phyloP scores from a whole-genome alignment of 257 asterid genomes.

The Lithospermum erythrorhizon region DNA sequence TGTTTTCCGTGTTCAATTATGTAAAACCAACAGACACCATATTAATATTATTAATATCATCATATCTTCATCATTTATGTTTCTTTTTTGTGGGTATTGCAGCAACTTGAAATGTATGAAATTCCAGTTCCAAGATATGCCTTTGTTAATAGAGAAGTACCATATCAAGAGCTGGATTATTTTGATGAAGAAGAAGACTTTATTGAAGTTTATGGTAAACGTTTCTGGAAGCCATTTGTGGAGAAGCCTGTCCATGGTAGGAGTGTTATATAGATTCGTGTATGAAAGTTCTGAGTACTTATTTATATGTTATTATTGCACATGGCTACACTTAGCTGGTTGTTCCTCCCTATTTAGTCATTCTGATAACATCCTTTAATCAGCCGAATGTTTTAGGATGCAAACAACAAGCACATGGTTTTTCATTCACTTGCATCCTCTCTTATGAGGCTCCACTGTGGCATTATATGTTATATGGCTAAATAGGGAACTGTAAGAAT shows the following conservation, averaged over 20 bases:
- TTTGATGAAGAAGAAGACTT: constrained; percentile 91
- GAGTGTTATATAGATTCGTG: neutral
- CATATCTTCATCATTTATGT: neutral
- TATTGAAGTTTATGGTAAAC: constrained; percentile 76
- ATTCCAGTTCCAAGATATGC: constrained; percentile 92
- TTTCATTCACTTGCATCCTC: neutral
- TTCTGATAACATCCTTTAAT: neutral
- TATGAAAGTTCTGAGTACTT: neutral
- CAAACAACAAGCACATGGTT: neutral
- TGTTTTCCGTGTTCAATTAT: neutral
- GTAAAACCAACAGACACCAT: neutral
- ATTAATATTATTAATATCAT: neutral
- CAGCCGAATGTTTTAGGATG: neutral
- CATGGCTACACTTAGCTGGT: neutral
- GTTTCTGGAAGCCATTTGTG: constrained; percentile 95
- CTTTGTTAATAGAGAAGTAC: constrained; percentile 69
- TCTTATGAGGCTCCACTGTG: neutral
- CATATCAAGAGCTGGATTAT: constrained; percentile 74
- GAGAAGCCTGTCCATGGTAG: constrained; percentile 94
- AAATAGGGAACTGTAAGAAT: neutral
- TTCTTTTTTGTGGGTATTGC: constrained; percentile 16
- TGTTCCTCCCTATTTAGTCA: neutral
- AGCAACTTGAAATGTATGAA: constrained; percentile 81
- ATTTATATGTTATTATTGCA: neutral
- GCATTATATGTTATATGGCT: neutral